These are phyloP conservation scores for Artemisia argyi DNA, from an alignment of 129 eudicot species.

Conservation along the genomic window DNA sequence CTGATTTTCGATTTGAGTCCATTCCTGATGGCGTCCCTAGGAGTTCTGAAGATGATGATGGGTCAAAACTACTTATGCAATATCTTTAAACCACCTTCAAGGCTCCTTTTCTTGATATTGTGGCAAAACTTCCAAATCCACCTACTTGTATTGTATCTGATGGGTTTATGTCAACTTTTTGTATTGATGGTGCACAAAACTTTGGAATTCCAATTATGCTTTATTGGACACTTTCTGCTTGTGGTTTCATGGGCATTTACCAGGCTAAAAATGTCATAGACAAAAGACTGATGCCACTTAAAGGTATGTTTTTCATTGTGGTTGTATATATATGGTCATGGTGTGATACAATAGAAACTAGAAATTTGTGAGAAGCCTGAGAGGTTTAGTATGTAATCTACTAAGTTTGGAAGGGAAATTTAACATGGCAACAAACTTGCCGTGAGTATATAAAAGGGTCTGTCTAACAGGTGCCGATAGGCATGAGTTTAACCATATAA, in stretches of 20 bases:
- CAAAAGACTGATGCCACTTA: no score
- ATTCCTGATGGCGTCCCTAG: background rate
- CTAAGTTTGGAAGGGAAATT: no score
- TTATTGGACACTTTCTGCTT: background rate
- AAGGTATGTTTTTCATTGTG: no score
- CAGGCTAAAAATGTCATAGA: background rate
- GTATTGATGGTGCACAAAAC: background rate
- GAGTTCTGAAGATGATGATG: background rate
- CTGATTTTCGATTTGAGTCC: background rate
- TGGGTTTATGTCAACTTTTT: background rate
- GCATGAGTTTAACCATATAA: no score
- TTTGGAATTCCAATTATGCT: background rate
- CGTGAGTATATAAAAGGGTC: no score
- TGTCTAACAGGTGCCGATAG: no score
- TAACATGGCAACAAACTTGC: no score
- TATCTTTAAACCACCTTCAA: background rate
- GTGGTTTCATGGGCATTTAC: background rate
- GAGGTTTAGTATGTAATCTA: no score
- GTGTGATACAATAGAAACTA: no score
- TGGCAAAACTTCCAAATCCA: background rate
- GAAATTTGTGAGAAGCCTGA: no score
- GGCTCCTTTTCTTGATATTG: slow-evolving; percentile 7
- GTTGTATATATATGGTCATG: no score
- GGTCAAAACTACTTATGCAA: background rate
- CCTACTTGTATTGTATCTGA: slow-evolving; percentile 1